A percentile compares a stretch with the other conserved stretches of the same genome.
Conservation (phyloP, 2,329 filamentous ascomycete species). For the Thyridium curvatum region DNA sequence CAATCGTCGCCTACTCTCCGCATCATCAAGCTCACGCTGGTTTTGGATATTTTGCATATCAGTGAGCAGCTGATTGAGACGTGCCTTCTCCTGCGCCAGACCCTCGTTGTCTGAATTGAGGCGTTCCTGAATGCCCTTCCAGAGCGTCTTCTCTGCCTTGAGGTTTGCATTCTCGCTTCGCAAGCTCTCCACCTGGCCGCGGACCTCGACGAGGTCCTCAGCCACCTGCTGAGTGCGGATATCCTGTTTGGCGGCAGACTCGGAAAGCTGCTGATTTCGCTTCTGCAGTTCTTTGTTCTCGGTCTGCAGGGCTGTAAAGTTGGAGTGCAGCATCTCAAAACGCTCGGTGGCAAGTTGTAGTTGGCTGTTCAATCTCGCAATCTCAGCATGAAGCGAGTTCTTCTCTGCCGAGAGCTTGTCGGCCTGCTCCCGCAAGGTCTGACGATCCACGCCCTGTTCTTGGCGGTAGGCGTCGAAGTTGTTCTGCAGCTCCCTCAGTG, state of each 20-base stretch:
- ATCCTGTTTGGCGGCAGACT: constrained; percentile 84
- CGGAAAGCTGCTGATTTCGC: constrained; percentile 68
- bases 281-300: constrained; percentile 87
- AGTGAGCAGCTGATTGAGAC: constrained; percentile 75
- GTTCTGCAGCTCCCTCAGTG: constrained; percentile 80
- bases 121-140: constrained; percentile 88
- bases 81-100: constrained; percentile 75
- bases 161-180: constrained; percentile 87
- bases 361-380: constrained; percentile 74
- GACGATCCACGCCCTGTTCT: constrained; percentile 75
- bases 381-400: constrained; percentile 72
- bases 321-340: constrained; percentile 83
- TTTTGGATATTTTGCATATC: constrained; percentile 87
- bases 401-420: constrained; percentile 79
- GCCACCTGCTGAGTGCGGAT: constrained; percentile 84
- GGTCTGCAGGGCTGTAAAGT: constrained; percentile 73
- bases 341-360: constrained; percentile 76
- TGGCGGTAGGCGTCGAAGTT: constrained; percentile 88
- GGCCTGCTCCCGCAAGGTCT: constrained; percentile 77
- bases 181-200: constrained; percentile 75
- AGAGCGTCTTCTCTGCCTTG: constrained; percentile 90
- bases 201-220: constrained; percentile 85
- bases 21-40: constrained; percentile 79
- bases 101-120: constrained; percentile 83
- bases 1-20: constrained; percentile 73